Evolutionary conservation across 495 filamentous ascomycete genomes (phyloP), one percentile per base, ranked within the genome.

Genomic region (Penicillium crystallinum): DNA sequence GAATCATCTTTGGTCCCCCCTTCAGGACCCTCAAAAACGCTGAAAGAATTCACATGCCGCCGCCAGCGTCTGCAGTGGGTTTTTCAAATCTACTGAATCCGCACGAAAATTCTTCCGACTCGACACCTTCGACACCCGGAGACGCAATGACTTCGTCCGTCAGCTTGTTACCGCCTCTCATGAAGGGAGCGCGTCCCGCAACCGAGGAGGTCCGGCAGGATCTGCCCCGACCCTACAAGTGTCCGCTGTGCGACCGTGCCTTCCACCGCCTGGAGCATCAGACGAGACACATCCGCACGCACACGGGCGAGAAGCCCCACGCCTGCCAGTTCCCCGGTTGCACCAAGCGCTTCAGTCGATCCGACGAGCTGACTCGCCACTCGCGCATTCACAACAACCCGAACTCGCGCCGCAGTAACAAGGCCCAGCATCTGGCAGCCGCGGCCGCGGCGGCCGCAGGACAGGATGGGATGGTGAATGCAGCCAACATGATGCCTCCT

Each of bases 301-400:
- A 98, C 68, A 98, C 93, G 2, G 95, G 93, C 53, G 93, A 98
- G 75, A 98, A 97, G 77, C 93, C 93, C 15, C 93, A 98, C 62
- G 91, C 86, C 35, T 98, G 93, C 81, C 82, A 87, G 60, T 96
- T 89, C 62, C 89, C 89, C 4, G 92, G 91, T 46, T 98, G 93
- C 81, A 93, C 89, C 44, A 98, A 98, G 73, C 88, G 91, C 52
- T 98, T 98, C 81, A 95, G 89, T 59, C 84, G 93, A 21, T 97
- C 95, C 17, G 93, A 98, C 62, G 93, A 98, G 73, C 79, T 98
- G 49, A 98, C 93, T 36, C 83, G 93, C 40, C 93, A 98, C 73
- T 97, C 93, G 67, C 81, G 93, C 66, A 98, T 98, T 77, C 93
- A 98, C 81, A 96, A 85, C 79, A 98, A 98, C 73, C 93, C 95